These are phyloP conservation scores for Mycena amicta DNA, from an alignment of 768 basidiomycete species.

Conservation along the genomic window DNA sequence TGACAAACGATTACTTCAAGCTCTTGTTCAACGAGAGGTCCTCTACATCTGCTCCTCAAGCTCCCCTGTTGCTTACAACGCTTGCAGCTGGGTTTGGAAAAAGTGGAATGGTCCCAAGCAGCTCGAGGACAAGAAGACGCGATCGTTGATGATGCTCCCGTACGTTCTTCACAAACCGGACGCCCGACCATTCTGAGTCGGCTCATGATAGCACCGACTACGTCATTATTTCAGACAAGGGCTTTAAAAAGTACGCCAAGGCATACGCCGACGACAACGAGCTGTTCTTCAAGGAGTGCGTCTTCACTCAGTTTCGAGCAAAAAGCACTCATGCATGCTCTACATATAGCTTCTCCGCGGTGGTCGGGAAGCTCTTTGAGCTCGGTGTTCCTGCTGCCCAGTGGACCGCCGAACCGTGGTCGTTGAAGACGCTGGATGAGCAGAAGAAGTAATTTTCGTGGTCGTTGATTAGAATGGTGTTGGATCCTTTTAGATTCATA, in stretches of 20 bases:
- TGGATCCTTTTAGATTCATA: too few relatives aligned
- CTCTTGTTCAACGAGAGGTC: slow-evolving; percentile 88
- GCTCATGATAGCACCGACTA: slow-evolving; percentile 77
- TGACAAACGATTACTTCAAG: slow-evolving; percentile 86
- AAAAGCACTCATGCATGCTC: not conserved
- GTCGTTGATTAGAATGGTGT: too few relatives aligned
- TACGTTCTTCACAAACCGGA: slow-evolving; percentile 45
- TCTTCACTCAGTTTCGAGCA: too few relatives aligned
- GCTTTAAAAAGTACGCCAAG: slow-evolving; percentile 86
- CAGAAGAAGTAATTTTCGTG: slow-evolving; percentile 32
- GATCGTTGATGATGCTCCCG: slow-evolving; percentile 94
- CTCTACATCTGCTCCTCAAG: slow-evolving; percentile 25
- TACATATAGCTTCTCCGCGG: slow-evolving; percentile 73
- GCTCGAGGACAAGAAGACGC: slow-evolving; percentile 89
- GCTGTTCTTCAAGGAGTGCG: slow-evolving; percentile 93
- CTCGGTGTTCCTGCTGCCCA: slow-evolving; percentile 89
- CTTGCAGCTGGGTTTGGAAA: slow-evolving; percentile 79
- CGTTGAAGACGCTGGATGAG: slow-evolving; percentile 60
- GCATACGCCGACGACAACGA: slow-evolving; percentile 84
- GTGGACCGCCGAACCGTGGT: slow-evolving; percentile 77
- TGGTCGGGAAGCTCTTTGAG: slow-evolving; percentile 81
- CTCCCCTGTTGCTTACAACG: not conserved
- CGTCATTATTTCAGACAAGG: slow-evolving; percentile 85
- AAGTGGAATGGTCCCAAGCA: slow-evolving; percentile 96
- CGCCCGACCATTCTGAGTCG: not conserved